Evolutionary conservation across 106 monocot species (phyloP).

Genomic region (Narthecium ossifragum): DNA sequence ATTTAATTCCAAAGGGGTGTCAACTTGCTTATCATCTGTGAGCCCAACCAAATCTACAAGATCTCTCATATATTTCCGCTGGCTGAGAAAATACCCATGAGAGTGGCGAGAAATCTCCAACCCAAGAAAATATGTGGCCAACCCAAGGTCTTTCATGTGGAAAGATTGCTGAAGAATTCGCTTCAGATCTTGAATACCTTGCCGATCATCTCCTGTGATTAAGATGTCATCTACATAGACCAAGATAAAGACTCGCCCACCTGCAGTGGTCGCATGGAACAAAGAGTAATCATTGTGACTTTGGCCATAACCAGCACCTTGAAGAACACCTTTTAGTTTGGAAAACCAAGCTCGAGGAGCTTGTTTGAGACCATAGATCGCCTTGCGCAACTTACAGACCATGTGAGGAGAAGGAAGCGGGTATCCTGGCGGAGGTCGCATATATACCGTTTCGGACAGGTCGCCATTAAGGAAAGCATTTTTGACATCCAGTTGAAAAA

Average conservation of each 20-base stretch:
- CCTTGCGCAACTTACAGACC: background rate
- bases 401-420: background rate
- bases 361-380: background rate
- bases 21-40: background rate
- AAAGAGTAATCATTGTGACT: background rate
- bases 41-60: background rate
- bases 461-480: background rate
- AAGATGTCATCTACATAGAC: constrained; percentile 1
- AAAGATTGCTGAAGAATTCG: background rate
- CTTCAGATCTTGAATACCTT: background rate
- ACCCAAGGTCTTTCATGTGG: constrained; percentile 4
- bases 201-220: background rate
- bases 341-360: background rate
- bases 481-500: background rate
- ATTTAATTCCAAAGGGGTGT: background rate
- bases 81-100: background rate
- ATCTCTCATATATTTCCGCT: background rate
- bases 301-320: background rate
- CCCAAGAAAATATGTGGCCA: background rate
- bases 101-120: background rate
- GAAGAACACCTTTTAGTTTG: background rate
- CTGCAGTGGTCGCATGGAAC: too few species aligned
- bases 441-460: background rate
- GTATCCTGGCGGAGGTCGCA: background rate
- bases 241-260: too few species aligned